Conservation (phyloP, 108 stramenopile genomes). For the Pseudonitzschia multiseries region DNA sequence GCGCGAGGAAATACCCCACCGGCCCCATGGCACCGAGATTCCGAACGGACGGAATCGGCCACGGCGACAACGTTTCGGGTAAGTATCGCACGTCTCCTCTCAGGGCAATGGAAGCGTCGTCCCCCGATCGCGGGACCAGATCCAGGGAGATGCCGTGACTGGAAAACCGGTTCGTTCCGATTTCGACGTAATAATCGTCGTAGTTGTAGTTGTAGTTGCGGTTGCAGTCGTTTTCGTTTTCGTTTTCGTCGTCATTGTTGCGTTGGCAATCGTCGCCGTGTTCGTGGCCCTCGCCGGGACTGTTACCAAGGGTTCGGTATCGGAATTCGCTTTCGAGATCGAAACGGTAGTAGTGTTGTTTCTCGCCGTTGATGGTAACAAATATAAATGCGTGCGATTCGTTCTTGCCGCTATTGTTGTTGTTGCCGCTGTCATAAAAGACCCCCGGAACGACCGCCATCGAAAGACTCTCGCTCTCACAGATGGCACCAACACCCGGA, state of each 20-base stretch:
- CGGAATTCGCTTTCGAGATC: constrained; percentile 1
- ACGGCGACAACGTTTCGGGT: background rate
- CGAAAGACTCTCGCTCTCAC: background rate
- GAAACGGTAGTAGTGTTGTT: constrained; percentile 16
- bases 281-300: too few species aligned
- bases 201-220: background rate
- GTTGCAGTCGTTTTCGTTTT: background rate
- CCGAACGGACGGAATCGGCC: background rate
- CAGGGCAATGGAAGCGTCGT: constrained; percentile 1
- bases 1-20: background rate
- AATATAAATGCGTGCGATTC: constrained; percentile 10
- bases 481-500: too few species aligned
- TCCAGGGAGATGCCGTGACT: constrained; percentile 1
- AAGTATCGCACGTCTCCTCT: background rate
- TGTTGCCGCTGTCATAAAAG: background rate
- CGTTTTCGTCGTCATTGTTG: background rate
- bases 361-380: constrained; percentile 9
- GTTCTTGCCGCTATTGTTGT: background rate
- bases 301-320: background rate
- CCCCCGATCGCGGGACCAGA: background rate
- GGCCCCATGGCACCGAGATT: constrained; percentile 11
- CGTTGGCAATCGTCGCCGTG: too few species aligned
- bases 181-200: background rate
- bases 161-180: constrained; percentile 10
- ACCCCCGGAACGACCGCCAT: constrained; percentile 12